Conservation (phyloP, 257 asterid genomes). For the Solanum neorickii region DNA sequence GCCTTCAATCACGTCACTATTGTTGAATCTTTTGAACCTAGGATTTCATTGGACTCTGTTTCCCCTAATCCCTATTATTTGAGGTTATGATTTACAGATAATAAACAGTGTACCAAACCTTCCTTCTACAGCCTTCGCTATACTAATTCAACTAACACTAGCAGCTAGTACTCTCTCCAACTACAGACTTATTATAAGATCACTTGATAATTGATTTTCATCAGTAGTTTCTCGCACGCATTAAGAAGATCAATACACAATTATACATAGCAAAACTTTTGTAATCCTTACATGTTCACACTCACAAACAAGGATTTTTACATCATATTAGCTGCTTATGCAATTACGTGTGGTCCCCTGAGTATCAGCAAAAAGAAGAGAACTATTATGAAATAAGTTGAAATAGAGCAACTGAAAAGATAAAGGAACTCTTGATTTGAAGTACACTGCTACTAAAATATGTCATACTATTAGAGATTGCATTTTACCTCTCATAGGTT, state of each 20-base stretch:
- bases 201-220: neutral
- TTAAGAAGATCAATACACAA: neutral
- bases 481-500: neutral
- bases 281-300: neutral
- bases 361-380: neutral
- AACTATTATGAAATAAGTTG: neutral
- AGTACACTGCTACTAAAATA: neutral
- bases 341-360: neutral
- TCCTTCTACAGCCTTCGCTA: neutral
- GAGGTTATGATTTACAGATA: neutral
- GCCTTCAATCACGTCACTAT: neutral
- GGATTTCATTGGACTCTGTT: neutral
- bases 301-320: neutral
- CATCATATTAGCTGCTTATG: neutral
- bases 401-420: neutral
- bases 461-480: neutral
- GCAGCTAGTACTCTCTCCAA: neutral
- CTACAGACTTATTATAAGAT: neutral
- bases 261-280: neutral
- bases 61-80: neutral
- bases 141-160: neutral
- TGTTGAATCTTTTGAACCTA: neutral
- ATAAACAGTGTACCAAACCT: neutral
- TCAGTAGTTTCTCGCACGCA: neutral
- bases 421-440: neutral